Evolutionary conservation across 2,329 filamentous ascomycete genomes (phyloP).

Genomic region (Chaetomiaceae sp.): DNA sequence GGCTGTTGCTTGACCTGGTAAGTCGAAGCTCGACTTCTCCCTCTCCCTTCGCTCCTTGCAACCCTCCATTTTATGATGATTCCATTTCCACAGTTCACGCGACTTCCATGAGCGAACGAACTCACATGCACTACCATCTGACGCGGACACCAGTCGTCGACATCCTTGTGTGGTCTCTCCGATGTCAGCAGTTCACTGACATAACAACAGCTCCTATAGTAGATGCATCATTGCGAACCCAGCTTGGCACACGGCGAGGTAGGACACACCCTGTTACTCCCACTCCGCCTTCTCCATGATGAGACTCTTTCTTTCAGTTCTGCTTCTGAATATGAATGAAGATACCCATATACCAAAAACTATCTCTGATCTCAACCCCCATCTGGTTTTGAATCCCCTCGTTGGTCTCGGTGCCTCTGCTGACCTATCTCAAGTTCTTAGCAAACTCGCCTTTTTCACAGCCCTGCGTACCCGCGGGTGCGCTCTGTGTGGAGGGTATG

Average conservation of each 20-base stretch:
- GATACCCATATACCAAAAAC: conserved; percentile 59
- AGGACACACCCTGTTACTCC: conserved; percentile 10
- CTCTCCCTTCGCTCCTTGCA: neutral
- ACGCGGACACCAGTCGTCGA: conserved; percentile 23
- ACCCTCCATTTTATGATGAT: conserved; percentile 44
- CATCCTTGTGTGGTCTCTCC: neutral
- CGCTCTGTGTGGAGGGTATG: conserved; percentile 3
- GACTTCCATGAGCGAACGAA: conserved; percentile 55
- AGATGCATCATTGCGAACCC: too few species aligned
- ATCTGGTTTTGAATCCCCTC: conserved; percentile 3
- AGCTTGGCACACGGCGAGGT: too few species aligned
- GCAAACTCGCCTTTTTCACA: neutral
- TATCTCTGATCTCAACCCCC: conserved; percentile 42
- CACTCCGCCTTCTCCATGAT: conserved; percentile 46
- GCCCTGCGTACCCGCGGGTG: too few species aligned
- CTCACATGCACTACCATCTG: conserved; percentile 76
- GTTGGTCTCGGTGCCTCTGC: neutral
- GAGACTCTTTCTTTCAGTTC: conserved; percentile 61
- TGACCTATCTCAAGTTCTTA: conserved; percentile 10
- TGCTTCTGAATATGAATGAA: conserved; percentile 66
- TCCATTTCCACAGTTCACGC: conserved; percentile 52
- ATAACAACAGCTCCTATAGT: conserved; percentile 2
- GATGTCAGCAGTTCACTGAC: conserved; percentile 14
- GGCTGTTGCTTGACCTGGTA: conserved; percentile 9
- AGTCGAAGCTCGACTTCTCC: neutral